Evolutionary conservation across 2,329 filamentous ascomycete genomes (phyloP), one percentile per base, ranked within the genome.

Genomic region (Colletotrichum lentis): DNA sequence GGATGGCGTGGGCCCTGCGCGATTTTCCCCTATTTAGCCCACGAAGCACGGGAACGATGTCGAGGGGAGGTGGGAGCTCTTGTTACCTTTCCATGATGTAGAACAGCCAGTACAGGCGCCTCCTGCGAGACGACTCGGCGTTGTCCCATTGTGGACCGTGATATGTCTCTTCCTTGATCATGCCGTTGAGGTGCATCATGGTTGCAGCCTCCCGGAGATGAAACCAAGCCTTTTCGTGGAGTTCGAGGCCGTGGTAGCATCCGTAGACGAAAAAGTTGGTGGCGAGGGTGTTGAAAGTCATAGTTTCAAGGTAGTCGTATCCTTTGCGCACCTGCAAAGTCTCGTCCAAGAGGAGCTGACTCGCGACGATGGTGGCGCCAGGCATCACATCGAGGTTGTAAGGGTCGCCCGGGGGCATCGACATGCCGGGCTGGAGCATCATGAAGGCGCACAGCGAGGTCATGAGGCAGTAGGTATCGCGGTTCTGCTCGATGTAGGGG

Each of bases 181-280:
- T 86, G 61, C 83, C 83, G 35, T 82, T 77, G 73, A 90, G 85
- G 72, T 88, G 84, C 35, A 86, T 83, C 77, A 95, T 82, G 6
- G 91, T 94, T 1, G 88, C 90, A 6, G 91, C 90, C 77, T 96
- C 92, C 31, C 91, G 88, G 11, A 95, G 81, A 75, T 93, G 88
- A 74, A 89, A 94, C 91, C 92, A 95, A 1, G 91, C 91, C 76
- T 89, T 89, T 70, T 91, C 88, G 76, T 94, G 90, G 76, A 89
- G 83, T 70, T 93, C 90, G 54, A 92, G 80, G 44, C 88, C 90
- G 69, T 91, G 90, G 76, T 90, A 88, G 66, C 89, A 90, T 44
- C 87, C 90, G 73, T 92, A 94, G 31, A 95, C 77, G 76, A 95
- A 94, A 77, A 92, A 93, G 62, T 90, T 93, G n/a, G 90, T 93